Base-by-base conservation (phyloP, 805 yeast species). In the Jamesozyma jinghongensis region DNA sequence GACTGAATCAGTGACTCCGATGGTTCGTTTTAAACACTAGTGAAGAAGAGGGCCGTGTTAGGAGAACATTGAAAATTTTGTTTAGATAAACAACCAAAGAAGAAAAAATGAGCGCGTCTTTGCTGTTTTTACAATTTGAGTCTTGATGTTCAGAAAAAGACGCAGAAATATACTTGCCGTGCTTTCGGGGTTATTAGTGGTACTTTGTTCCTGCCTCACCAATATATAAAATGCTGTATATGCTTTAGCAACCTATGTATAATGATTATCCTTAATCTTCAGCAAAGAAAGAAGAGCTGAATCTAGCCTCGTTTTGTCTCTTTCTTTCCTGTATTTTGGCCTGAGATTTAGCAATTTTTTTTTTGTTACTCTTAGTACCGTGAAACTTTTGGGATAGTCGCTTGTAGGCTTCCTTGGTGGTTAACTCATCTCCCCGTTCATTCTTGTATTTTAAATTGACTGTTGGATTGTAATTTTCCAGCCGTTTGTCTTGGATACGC, bases 361-460 rank as follows among this genome's bases (percentile, higher is more conserved):
- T 50, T 30, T 52, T 44, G 37, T 54, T 60, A 28, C 60, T 56
- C 37, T 52, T 56, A 2, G 63, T 59, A 1, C 92, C 94, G 56
- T 85, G 95, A 58, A 84, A 85, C 47, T 77, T 75, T 46, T 81
- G 88, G 3, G 92, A 81, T 36, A 85, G 62, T 45, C 74, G 74
- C 62, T 83, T 85, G 66, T 74, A 85, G 1, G 95, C 95, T 44
- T 79, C 79, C 52, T 81, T 83, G 3, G 79, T 68, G 25, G 69
- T 63, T 20, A 86, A 59, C 17, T 66, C 65, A 26, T 73, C 65
- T 1, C 95, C 95, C 2, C 61, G 50, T 19, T 75, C 79, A 55
- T 85, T 94, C 16, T 67, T 70, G 57, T 85, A 82, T 19, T 67
- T 70, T 3, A 85, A 51, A 8, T 62, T 52, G 7, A 73, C 56